Evolutionary conservation across 2,329 filamentous ascomycete genomes (phyloP).

Genomic region (Xylariales sp.): DNA sequence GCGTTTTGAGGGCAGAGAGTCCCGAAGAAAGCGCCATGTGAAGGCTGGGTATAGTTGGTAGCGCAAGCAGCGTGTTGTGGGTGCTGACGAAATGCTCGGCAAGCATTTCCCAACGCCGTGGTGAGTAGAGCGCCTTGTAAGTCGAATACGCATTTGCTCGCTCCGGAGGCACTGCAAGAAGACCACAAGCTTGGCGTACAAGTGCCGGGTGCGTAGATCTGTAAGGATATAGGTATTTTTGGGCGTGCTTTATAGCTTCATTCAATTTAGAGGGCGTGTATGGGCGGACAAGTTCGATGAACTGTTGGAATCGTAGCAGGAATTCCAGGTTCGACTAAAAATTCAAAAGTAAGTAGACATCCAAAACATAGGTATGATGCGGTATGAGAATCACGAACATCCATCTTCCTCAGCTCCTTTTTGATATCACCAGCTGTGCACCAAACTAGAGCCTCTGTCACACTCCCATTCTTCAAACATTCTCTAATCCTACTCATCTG

Average conservation of each 20-base stretch:
- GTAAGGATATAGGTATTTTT: conserved; percentile 73
- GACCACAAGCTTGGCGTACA: conserved; percentile 69
- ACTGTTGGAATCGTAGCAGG: conserved; percentile 89
- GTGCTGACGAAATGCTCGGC: conserved; percentile 78
- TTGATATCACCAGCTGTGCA: conserved; percentile 77
- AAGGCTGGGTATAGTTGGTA: conserved; percentile 78
- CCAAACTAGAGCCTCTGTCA: conserved; percentile 80
- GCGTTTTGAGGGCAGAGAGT: conserved; percentile 91
- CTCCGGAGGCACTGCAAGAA: conserved; percentile 70
- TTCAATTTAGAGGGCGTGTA: conserved; percentile 49
- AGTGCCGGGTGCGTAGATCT: conserved; percentile 63
- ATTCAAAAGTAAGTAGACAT: too few relatives aligned
- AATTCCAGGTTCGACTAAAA: conserved; percentile 84
- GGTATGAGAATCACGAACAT: conserved; percentile 45
- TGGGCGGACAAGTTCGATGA: conserved; percentile 78
- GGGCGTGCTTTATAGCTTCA: conserved; percentile 78
- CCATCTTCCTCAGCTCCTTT: conserved; percentile 83
- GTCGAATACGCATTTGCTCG: conserved; percentile 31
- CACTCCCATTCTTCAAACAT: conserved; percentile 65
- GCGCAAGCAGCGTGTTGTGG: conserved; percentile 78
- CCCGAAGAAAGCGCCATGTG: conserved; percentile 89
- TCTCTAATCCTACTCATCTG: conserved; percentile 74
- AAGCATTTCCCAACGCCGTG: conserved; percentile 69
- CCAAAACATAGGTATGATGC: too few relatives aligned
- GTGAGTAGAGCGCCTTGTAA: conserved; percentile 63